Evolutionary conservation across 345 rosid species (phyloP), one percentile per base, ranked within the genome.

Genomic region (Carallia brachiata): DNA sequence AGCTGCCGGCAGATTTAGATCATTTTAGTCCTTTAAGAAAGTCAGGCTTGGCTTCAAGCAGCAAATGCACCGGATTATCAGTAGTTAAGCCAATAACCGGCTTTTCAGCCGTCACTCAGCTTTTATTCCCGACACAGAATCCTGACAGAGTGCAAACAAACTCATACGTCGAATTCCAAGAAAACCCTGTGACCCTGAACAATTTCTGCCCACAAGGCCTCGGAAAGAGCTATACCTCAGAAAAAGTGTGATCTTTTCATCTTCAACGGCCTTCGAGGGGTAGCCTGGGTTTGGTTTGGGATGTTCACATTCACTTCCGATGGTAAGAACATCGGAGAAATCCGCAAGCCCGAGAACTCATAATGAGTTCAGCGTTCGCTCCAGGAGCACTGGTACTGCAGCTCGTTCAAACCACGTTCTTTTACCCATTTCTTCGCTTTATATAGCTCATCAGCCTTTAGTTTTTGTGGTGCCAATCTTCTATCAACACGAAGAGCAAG

Each of bases 331-430:
- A 50, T 80, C 66, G 8, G 78, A 80, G 78, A 80, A 80, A 19
- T 73, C 74, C 5, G 61, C 7, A 10, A 80, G 75, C 8, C 84
- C 80, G 0, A 78, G 66, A 52, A 40, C 57, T 1, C 75, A 70
- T 60, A 78, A 80, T 47, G 44, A 78, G 73, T 31, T 75, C 80
- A 0, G 80, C 87, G 56, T 83, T 83, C 15, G 62, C 48, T 62
- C 77, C 62, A 16, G 84, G 82, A 36, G 82, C 82, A 63, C 80
- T 83, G 0, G 87, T 83, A 80, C 82, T 36, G 80, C 82, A 9
- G 75, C 82, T 18, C 84, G 72, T 66, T 75, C 67, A 78, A n/a
- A 9, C 84, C 84, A 16, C 52, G 75, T 18, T 68, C 79, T 75
- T 78, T 74, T 13, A 70, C 61, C 87, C 84, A 80, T 67, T 76